Percentiles rank a stretch among this genome's conserved stretches.
phyloP scores from a whole-genome alignment of 1,139 yeast genomes.

The Taphrina populina region DNA sequence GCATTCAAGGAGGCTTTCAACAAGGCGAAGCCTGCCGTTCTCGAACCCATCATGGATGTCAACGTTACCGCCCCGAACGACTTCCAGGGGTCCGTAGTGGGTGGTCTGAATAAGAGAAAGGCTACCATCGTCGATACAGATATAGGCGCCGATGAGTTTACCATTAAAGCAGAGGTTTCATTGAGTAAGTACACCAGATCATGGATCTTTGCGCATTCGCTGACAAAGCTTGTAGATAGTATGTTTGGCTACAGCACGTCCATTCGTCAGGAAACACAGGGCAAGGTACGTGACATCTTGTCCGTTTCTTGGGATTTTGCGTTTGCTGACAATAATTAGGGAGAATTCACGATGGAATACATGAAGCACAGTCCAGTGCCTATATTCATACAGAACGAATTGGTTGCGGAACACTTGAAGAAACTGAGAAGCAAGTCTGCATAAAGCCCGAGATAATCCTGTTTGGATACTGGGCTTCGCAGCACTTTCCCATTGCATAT shows the following conservation, averaged over 20 bases:
- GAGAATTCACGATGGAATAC: conserved; percentile 94
- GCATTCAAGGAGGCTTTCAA: conserved; percentile 91
- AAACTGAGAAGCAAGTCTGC: conserved; percentile 44
- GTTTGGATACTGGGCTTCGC: too few relatives aligned
- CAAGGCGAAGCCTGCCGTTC: conserved; percentile 77
- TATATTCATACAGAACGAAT: conserved; percentile 84
- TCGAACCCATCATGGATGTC: conserved; percentile 95
- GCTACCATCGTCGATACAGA: conserved; percentile 94
- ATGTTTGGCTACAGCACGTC: conserved; percentile 97
- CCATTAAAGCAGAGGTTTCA: conserved; percentile 90
- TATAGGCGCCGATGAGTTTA: conserved; percentile 91
- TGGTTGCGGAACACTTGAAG: conserved; percentile 80
- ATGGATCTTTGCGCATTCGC: too few relatives aligned
- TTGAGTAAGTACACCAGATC: conserved; percentile 49
- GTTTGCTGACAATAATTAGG: conserved; percentile 45
- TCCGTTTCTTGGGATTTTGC: neutral
- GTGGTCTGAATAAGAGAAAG: conserved; percentile 83
- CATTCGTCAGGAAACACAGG: conserved; percentile 95
- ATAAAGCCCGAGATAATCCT: too few relatives aligned
- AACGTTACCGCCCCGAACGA: conserved; percentile 92
- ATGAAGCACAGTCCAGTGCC: conserved; percentile 87
- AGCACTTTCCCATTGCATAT: too few relatives aligned
- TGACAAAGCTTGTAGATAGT: conserved; percentile 54
- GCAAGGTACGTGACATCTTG: conserved; percentile 52
- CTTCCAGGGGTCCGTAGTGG: conserved; percentile 91